Base-by-base conservation (phyloP, 495 filamentous ascomycete genomes). In the Aspergillus incahuasiensis region DNA sequence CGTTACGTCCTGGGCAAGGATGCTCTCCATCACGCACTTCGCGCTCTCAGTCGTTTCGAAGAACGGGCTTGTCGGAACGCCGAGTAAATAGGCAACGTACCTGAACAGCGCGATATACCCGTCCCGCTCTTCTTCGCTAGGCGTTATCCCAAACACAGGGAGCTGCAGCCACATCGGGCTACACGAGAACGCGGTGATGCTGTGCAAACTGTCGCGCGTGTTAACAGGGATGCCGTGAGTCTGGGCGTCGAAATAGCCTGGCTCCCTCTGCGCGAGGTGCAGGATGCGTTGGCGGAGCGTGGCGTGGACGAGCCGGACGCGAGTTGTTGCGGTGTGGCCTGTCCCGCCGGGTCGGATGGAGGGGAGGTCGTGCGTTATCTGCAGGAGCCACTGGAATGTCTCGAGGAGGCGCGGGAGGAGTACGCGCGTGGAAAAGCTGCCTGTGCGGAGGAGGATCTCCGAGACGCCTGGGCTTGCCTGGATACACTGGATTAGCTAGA, bases 31-130 rank as follows among this genome's bases (percentile, higher is more conserved):
- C 56, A 82, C 74, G 0, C 72, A 69, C 57, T 76, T 80, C 0
- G 86, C 84, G 25, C 74, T 76, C 8, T 67, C 69, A 0, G 82
- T 74, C 21, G 69, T 82, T n/a, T 74, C 71, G 53, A 91, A 82
- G 53, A 91, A 82, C 28, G 67, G 64, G 34, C 81, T 74, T 0
- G 80, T 82, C 1, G 86, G 86, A 2, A 81, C 82, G 0, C 87
- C 89, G 64, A 91, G 76, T 42, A 91, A 80, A 59, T 87, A 75
- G 0, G 80, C 86, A 12, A 91, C 79, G 34, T 88, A 83, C 1
- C 88, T 77, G 88, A 88, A 92, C 0, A 92, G 69, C 0, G 88
- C 86, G 48, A 90, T 74, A 58, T 90, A 92, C 55, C 90, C 87
- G 1, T 56, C 59, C 19, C 79, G 81, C 58, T 92, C 88, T 28